phyloP scores from a whole-genome alignment of 805 yeast genomes.

The Maudiozyma barnettii region DNA sequence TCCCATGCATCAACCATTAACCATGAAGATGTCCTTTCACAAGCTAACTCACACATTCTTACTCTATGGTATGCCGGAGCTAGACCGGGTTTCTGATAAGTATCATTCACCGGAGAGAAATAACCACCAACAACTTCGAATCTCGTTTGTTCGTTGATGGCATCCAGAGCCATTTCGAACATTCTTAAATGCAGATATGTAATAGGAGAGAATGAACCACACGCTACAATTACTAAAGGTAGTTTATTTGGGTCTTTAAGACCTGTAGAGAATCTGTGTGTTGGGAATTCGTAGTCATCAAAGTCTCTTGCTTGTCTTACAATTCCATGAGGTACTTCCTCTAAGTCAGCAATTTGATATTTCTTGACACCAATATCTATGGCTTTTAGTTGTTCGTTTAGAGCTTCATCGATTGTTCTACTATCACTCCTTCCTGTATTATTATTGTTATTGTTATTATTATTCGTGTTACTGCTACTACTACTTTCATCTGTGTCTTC shows the following conservation, averaged over 20 bases:
- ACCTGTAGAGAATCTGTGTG: slow-evolving; percentile 68
- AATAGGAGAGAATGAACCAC: slow-evolving; percentile 94
- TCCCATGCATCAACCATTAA: slow-evolving; percentile 99
- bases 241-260: slow-evolving; percentile 65
- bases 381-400: slow-evolving; percentile 4
- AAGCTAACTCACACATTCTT: slow-evolving; percentile 95
- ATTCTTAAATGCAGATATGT: slow-evolving; percentile 90
- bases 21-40: slow-evolving; percentile 95
- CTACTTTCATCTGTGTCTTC: slow-evolving; percentile 1
- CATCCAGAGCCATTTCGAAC: slow-evolving; percentile 98
- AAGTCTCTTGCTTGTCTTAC: slow-evolving; percentile 73
- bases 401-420: slow-evolving; percentile 2
- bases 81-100: slow-evolving; percentile 85
- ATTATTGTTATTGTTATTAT: background rate
- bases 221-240: slow-evolving; percentile 91
- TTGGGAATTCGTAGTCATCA: slow-evolving; percentile 70
- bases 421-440: background rate
- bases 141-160: slow-evolving; percentile 80
- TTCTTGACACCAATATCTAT: slow-evolving; percentile 30
- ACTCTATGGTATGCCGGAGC: slow-evolving; percentile 87
- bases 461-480: background rate
- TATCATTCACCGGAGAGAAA: slow-evolving; percentile 89
- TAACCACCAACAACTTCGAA: slow-evolving; percentile 96
- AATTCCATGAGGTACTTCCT: slow-evolving; percentile 93
- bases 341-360: slow-evolving; percentile 79